Conservation (phyloP, 2,329 filamentous ascomycete genomes). For the Nemania sp. region DNA sequence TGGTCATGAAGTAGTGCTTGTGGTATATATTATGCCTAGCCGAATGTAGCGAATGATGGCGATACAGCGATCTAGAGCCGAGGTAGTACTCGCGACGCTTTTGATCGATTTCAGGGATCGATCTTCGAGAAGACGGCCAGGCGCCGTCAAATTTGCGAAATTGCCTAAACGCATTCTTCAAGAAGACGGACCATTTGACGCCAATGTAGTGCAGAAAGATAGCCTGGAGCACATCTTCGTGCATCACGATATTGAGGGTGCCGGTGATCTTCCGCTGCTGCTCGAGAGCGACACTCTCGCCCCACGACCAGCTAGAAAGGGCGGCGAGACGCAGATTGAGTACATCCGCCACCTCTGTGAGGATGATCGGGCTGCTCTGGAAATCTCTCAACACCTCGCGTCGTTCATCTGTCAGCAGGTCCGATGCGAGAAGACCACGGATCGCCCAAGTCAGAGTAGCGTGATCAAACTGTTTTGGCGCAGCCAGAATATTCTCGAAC, state of each 20-base stretch:
- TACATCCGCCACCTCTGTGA: constrained; percentile 55
- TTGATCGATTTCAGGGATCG: constrained; percentile 39
- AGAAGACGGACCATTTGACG: constrained; percentile 49
- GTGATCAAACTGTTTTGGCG: constrained; percentile 42
- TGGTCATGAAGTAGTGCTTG: constrained; percentile 50
- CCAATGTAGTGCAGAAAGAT: constrained; percentile 56
- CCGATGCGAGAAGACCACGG: constrained; percentile 47
- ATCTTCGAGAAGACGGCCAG: constrained; percentile 41
- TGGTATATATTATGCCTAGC: constrained; percentile 41
- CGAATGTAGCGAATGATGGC: constrained; percentile 33
- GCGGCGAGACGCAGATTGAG: constrained; percentile 54
- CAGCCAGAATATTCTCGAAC: constrained; percentile 40
- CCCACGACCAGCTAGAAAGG: constrained; percentile 53
- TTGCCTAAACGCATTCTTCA: constrained; percentile 43
- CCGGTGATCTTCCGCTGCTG: constrained; percentile 54
- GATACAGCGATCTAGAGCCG: constrained; percentile 23
- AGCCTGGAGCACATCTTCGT: constrained; percentile 55
- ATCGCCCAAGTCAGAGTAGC: constrained; percentile 45
- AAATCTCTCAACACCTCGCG: constrained; percentile 49
- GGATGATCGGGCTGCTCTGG: constrained; percentile 44
- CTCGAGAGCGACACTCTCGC: constrained; percentile 45
- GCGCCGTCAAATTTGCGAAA: constrained; percentile 40
- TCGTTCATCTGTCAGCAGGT: constrained; percentile 49
- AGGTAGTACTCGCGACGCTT: constrained; percentile 44
- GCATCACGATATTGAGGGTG: constrained; percentile 54